Base-by-base conservation (phyloP, 2,329 filamentous ascomycete species). In the Cryphonectria carpinicola region DNA sequence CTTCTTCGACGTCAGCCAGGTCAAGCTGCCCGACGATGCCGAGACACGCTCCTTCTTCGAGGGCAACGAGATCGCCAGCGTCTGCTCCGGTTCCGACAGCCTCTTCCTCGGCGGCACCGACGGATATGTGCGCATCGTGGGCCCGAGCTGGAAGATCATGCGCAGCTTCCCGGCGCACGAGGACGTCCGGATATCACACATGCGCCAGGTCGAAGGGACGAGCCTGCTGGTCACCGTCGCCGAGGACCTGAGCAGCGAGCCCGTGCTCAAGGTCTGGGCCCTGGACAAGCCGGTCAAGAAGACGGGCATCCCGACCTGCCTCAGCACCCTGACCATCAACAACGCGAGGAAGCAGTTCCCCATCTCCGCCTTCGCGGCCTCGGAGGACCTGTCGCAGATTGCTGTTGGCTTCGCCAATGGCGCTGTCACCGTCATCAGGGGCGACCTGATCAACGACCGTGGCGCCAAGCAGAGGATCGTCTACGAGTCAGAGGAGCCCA, bases 361-460 rank as follows among this genome's bases (percentile, higher is more conserved):
- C n/a, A 92, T 98, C 73, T 97, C 94, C 11, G 94, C 95, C 0
- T 96, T 99, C 76, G 89, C 94, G 17, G 92, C 93, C 0, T 89
- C 96, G 39, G 92, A 94, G 65, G 95, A 98, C 80, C 85, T 99
- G 35, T 93, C 93, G 5, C 96, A 99, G 82, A 89, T 98, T 39
- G 96, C 95, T 4, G 92, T 98, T 8, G 97, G 96, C 6, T 99
- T 99, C 79, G 96, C 92, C 17, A 98, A 99, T 81, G 96, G 96
- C 10, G 90, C 95, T 0, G 95, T 99, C 17, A 97, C 94, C 0
- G 90, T 99, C 39, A 93, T 99, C 70, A 89, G 96, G 71, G 96
- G 97, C 72, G 96, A 99, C 79, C 85, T 99, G 65, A 93, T 99
- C 76, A 94, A 99, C 79, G 96, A 99, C 79, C 90, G 96, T 70